Conservation (phyloP, 1,284 basidiomycete genomes). For the Termitomyces sp. region DNA sequence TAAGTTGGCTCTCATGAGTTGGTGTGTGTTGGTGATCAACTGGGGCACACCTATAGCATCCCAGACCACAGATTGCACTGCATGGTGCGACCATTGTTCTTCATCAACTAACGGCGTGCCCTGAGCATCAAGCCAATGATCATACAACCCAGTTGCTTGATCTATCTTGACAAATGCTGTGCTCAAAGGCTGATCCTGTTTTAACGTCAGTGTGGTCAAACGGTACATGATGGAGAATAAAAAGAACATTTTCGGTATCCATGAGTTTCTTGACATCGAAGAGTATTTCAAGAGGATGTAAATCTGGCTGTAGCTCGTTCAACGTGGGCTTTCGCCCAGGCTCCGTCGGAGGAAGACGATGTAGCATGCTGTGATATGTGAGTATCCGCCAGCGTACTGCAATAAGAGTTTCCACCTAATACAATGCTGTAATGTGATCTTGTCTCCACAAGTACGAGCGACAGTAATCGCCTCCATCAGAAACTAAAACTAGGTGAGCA, state of each 20-base stretch:
- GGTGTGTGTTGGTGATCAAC: not conserved
- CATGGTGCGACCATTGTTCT: conserved; percentile 68
- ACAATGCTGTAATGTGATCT: conserved; percentile 68
- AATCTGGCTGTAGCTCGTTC: conserved; percentile 71
- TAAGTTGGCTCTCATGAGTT: not conserved
- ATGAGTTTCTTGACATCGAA: conserved; percentile 66
- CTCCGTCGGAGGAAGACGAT: conserved; percentile 55
- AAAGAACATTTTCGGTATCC: conserved; percentile 46
- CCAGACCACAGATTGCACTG: conserved; percentile 71
- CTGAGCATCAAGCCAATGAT: conserved; percentile 62
- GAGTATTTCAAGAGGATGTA: conserved; percentile 71
- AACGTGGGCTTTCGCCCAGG: conserved; percentile 45
- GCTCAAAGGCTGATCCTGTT: conserved; percentile 67
- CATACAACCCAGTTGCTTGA: conserved; percentile 64
- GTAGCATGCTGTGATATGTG: conserved; percentile 48
- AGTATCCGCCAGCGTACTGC: conserved; percentile 6
- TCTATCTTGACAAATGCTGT: conserved; percentile 63
- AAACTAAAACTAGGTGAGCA: conserved; percentile 38
- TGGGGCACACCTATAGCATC: conserved; percentile 49
- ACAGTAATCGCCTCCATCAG: conserved; percentile 71
- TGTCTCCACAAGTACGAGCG: conserved; percentile 66
- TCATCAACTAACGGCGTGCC: conserved; percentile 43
- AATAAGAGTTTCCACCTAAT: conserved; percentile 47
- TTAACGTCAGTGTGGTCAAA: not conserved
- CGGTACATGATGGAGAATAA: not conserved